A percentile compares a stretch with the other conserved stretches of the same genome.
Evolutionary conservation across 768 basidiomycete species (phyloP).

Genomic region (Amanita pallidorosea): DNA sequence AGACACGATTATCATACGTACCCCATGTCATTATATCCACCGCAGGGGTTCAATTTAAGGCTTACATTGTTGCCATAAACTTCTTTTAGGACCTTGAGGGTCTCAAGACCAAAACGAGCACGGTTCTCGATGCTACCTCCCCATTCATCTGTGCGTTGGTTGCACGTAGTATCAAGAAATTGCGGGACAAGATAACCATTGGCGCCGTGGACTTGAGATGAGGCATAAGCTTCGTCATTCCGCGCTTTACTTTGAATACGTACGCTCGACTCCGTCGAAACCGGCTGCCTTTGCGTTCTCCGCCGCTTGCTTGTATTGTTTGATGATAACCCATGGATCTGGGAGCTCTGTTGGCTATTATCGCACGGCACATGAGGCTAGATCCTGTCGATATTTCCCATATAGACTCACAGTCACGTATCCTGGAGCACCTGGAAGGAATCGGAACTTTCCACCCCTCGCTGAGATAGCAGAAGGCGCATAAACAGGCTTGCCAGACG

Average conservation of each 20-base stretch:
- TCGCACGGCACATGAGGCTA: not conserved
- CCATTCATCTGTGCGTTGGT: constrained; percentile 46
- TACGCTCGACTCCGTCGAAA: constrained; percentile 11
- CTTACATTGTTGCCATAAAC: constrained; percentile 35
- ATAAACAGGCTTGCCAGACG: constrained; percentile 27
- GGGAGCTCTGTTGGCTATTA: constrained; percentile 27
- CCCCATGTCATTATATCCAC: constrained; percentile 37
- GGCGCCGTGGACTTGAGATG: constrained; percentile 27
- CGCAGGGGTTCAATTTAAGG: constrained; percentile 32
- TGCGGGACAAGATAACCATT: constrained; percentile 36
- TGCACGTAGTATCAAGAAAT: constrained; percentile 37
- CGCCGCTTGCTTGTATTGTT: constrained; percentile 32
- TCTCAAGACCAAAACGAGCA: constrained; percentile 40
- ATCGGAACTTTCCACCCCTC: constrained; percentile 28
- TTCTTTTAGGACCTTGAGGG: constrained; percentile 28
- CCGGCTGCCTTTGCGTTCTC: constrained; percentile 40
- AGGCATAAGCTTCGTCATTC: not conserved
- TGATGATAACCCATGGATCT: constrained; percentile 29
- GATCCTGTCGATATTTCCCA: not conserved
- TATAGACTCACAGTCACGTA: constrained; percentile 25
- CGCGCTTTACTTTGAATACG: constrained; percentile 4
- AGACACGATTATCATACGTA: constrained; percentile 10
- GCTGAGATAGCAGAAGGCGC: constrained; percentile 34
- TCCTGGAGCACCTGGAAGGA: constrained; percentile 24
- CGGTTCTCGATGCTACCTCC: constrained; percentile 52